Evolutionary conservation across 73 alveolate genomes (phyloP), one percentile per base, ranked within the genome.

Genomic region (Stentor roeselii): DNA sequence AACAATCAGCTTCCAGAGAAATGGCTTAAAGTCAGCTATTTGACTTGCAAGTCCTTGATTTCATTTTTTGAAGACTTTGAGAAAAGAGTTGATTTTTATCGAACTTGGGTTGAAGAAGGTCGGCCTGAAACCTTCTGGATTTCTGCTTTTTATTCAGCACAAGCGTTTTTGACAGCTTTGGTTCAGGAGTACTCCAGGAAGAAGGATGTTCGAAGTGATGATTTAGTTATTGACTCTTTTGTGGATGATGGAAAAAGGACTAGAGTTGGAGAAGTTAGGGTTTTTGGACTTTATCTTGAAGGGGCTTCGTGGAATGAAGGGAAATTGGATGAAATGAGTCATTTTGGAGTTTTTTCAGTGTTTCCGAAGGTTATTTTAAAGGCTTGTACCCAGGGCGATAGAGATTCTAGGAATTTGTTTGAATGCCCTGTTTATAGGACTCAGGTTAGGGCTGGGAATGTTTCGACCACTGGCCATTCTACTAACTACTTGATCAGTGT

Each of bases 381-480:
- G 90, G 60, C 59, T 60, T 1, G 42, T 39, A 3, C 92, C 88
- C 35, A 83, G 78, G 75, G 82, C 21, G 75, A 83, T 3, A 76
- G 39, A 42, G 60, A 37, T 32, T 34, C 31, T 67, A 78, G 75
- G 90, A 82, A 95, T 93, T 86, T 50, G 67, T 86, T 60, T 96
- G 92, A 92, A 84, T 91, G 98, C 85, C 99, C 99, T 11, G 98
- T 95, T 11, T 96, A 96, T 88, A 95, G 95, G 86, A 95, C 99
- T 36, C 86, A 93, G 76, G 90, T 90, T 3, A 91, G 99, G 88
- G 95, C 92, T 83, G 99, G 99, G 0, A 92, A 97, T 14, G 83
- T 96, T 32, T 92, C 98, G 50, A 95, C 99, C 27, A 96, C 99
- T n/a, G 99, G 99, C 3, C 99, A 96, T 88, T 95, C 99, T 27